Evolutionary conservation across 306 rosid species (phyloP).

Genomic region (Acmispon strigosus): DNA sequence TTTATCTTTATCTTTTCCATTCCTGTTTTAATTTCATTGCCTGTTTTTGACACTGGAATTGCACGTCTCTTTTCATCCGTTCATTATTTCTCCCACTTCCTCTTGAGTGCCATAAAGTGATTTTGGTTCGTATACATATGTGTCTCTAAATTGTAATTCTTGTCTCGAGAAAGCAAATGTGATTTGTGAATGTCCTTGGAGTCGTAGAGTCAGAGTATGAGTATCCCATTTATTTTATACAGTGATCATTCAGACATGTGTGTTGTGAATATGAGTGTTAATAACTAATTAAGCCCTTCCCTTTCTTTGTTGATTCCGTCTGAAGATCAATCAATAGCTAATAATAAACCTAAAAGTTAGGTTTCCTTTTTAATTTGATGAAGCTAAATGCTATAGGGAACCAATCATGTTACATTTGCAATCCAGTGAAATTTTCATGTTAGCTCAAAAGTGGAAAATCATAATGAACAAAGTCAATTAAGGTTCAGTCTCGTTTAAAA

Average conservation of each 20-base stretch:
- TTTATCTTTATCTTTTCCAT: background rate
- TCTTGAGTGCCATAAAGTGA: background rate
- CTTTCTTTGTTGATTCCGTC: background rate
- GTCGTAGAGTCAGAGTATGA: background rate
- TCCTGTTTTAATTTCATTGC: background rate
- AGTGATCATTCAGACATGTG: no score
- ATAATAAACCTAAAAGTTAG: slow-evolving; percentile 22
- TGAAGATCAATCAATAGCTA: background rate
- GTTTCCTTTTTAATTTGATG: slow-evolving; percentile 14
- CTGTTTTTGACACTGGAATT: background rate
- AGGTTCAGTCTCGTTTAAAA: slow-evolving; percentile 40
- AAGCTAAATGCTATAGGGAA: background rate
- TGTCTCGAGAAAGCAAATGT: background rate
- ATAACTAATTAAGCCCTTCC: background rate
- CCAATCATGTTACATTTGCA: background rate
- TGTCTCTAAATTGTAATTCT: no score
- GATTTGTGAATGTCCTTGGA: background rate
- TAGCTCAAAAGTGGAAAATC: slow-evolving; percentile 23
- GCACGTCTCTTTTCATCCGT: background rate
- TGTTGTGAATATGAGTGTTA: no score
- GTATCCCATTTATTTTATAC: slow-evolving; percentile 11
- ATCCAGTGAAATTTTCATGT: background rate
- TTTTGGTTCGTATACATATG: background rate
- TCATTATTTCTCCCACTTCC: background rate
- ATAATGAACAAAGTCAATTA: slow-evolving; percentile 34